These are phyloP conservation scores for Rhododendron williamsianum DNA, from an alignment of 148 eudicot genomes.

Conservation along the genomic window DNA sequence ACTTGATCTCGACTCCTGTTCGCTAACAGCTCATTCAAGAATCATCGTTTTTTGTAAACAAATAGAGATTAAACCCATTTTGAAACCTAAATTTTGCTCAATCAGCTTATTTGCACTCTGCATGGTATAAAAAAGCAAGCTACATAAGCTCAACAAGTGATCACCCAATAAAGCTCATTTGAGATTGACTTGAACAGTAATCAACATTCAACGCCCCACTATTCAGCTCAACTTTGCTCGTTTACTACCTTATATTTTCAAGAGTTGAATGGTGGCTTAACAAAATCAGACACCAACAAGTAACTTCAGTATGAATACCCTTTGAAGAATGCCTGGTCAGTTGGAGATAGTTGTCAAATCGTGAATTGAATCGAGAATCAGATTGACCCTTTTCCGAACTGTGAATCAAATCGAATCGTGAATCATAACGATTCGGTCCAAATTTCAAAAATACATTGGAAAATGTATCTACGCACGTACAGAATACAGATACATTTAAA, in stretches of 20 bases:
- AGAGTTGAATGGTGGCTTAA: slow-evolving; percentile 1
- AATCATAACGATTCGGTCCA: not conserved
- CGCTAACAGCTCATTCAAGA: not conserved
- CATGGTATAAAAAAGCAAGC: not conserved
- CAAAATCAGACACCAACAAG: slow-evolving; percentile 1
- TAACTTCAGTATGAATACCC: not conserved
- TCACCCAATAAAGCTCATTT: not conserved
- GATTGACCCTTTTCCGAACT: not conserved
- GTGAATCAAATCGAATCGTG: not conserved
- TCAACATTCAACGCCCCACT: not conserved
- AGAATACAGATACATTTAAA: not conserved
- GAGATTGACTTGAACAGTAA: slow-evolving; percentile 1
- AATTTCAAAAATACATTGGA: not conserved
- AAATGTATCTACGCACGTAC: not conserved
- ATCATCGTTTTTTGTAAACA: not conserved
- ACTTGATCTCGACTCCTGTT: not conserved
- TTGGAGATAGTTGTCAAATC: not conserved
- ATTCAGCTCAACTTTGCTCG: not conserved
- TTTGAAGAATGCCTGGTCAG: not conserved
- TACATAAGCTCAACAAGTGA: not conserved
- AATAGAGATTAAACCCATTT: not conserved
- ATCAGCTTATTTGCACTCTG: not conserved
- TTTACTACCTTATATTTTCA: not conserved
- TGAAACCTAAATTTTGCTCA: not conserved
- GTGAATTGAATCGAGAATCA: too few relatives aligned